Evolutionary conservation across 176 grass and related monocot species (phyloP), one percentile per base, ranked within the genome.

Genomic region (Echinochloa phyllopogon): DNA sequence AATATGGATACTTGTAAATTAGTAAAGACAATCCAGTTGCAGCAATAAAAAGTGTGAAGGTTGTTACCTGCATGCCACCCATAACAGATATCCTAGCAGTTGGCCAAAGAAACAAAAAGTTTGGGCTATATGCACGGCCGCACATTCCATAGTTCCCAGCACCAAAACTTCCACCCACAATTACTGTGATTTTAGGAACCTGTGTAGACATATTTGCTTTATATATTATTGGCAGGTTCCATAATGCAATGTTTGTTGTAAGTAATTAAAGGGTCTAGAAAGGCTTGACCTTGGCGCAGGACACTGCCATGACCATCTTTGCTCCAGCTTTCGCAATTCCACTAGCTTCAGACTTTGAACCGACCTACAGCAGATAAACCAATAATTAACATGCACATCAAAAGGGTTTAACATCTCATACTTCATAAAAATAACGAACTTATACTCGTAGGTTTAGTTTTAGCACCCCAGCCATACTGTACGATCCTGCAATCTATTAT

Each of bases 71-170:
- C 38, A 82, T 77, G 47, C 96, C 96, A 83, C 96, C 96, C 96
- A 98, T 98, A 71, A 95, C 96, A 85, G 96, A 98, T 87, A 98
- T 98, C 86, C 86, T 98, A 44, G 93, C 96, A 83, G 93, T 98
- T 77, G 96, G 93, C 96, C 96, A 98, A 45, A 95, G 69, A 87
- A 98, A 98, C 81, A 98, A 89, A 80, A 98, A 98, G 61, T 92
- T 89, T 17, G 96, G 96, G 74, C 93, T 95, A 57, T 95, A 98
- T 72, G 96, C 96, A 84, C 96, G 93, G 20, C 96, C 96, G n/a
- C 93, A 98, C 96, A 98, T 98, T 92, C 96, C 96, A 89, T 98
- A 98, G 75, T 98, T 98, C 61, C 96, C 96, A 79, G 96, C 96
- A 53, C 96, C 96, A 64, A 95, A 98, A 90, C 96, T 98, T 79